Base-by-base conservation (phyloP, 2,329 filamentous ascomycete species). In the Phialocephala sp. region DNA sequence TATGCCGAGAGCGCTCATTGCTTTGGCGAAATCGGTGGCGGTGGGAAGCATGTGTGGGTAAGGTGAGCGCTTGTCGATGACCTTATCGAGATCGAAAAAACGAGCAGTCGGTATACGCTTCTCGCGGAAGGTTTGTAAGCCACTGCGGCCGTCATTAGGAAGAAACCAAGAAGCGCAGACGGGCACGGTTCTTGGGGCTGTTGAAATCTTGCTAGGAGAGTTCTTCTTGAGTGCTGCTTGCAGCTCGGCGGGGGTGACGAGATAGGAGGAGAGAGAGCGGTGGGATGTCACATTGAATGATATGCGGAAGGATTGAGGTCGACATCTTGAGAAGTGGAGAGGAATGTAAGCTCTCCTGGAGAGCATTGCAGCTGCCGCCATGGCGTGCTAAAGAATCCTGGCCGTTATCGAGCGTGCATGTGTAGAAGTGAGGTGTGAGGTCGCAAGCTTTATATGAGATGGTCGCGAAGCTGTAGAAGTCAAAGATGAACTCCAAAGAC, bases 41-140 rank as follows among this genome's bases (percentile, higher is more conserved):
- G 86, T 89, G 2, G 95, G 95, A 2, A 99, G 87, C 95, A 99
- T 99, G 78, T 99, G 95, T 8, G 95, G 94, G 77, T 97, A 98
- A 1, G 92, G 91, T 63, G 91, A 97, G 72, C 88, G 87, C 70
- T 89, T 89, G 79, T 99, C 94, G 74, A 95, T 93, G 76, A 97
- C 87, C 73, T 89, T 92, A 79, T 99, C 95, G 62, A 99, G 85
- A 78, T 99, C 94, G 78, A 99, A 99, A 86, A 98, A 99, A 37
- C 93, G 91, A 1, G 95, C 91, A 74, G 90, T 89, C 24, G 94
- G 94, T 69, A 99, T 95, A 73, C 93, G 92, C 76, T 89, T 87
- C 76, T 92, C 86, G 71, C 89, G 87, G 82, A 94, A 99, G 52
- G 90, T 88, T 69, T 95, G 85, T 72, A 91, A 87, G 62, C 95